Evolutionary conservation across 208 protist species (phyloP), one percentile per base, ranked within the genome.

Genomic region (Crithidia fasciculata): DNA sequence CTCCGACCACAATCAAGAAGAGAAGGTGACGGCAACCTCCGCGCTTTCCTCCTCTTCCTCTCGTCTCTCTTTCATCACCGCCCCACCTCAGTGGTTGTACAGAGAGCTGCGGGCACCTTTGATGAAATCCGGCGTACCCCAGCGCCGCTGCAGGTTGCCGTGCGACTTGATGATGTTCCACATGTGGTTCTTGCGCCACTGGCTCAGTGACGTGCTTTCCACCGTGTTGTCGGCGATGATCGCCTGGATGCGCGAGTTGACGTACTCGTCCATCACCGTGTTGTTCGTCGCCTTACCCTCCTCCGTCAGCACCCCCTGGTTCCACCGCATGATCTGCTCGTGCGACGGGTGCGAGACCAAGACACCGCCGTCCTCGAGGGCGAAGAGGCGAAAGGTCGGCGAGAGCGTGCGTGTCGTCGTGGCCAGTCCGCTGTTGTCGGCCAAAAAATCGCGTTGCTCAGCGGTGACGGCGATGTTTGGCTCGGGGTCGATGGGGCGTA

Each of bases 201-300:
- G 86, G 65, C 81, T 87, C 16, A 96, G 72, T 4, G 89, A 85
- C n/a, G 86, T 76, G 44, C 93, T 93, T 79, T 96, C 92, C 13
- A 96, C 82, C 13, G 92, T 96, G 74, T 96, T 94, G 76, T 96
- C 84, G 12, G 92, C 92, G 65, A 96, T 91, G 78, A 96, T 93
- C n/a, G 87, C 82, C 71, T 96, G 92, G 43, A 96, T 90, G 58
- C 92, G 89, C 15, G 82, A 87, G 78, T 94, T 93, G 9, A 96
- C 85, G 52, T 83, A 88, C 56, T 87, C 81, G 72, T 96, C 89
- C 87, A 93, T 92, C 6, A 82, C 65, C 12, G 89, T 96, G 72
- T 80, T 89, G 39, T 83, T 84, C 3, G 83, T 83, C 53, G 76
- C 79, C 72, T 89, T 86, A 44, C 78, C 73, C 74, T 93, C 84